These are phyloP conservation scores for Buddleja alternifolia DNA, from an alignment of 257 asterid genomes.

Conservation along the genomic window DNA sequence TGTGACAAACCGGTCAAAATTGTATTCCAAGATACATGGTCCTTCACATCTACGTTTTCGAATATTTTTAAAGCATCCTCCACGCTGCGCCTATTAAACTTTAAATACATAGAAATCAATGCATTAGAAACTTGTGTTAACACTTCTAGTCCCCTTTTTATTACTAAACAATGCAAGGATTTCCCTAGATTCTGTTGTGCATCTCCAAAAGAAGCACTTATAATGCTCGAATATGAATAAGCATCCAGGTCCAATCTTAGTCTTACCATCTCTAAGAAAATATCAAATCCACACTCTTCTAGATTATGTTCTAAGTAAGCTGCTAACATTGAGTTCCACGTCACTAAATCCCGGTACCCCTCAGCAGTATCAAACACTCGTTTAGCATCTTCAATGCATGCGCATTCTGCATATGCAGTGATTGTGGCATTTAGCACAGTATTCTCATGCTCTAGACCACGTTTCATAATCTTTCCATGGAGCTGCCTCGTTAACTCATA, in stretches of 20 bases:
- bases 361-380: conserved; percentile 54
- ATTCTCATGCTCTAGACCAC: conserved; percentile 58
- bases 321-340: conserved; percentile 87
- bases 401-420: conserved; percentile 69
- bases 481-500: conserved; percentile 58
- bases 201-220: conserved; percentile 58
- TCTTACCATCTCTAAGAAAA: conserved; percentile 68
- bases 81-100: conserved; percentile 44
- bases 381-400: conserved; percentile 52
- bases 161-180: conserved; percentile 69
- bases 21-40: conserved; percentile 78
- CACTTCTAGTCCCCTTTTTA: conserved; percentile 72
- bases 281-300: conserved; percentile 47
- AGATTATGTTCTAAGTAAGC: conserved; percentile 59
- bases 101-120: conserved; percentile 70
- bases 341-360: conserved; percentile 62
- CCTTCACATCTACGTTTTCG: conserved; percentile 47
- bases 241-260: conserved; percentile 57
- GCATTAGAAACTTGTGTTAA: conserved; percentile 62
- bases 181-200: conserved; percentile 45
- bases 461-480: conserved; percentile 67
- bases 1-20: conserved; percentile 81
- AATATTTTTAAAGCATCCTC: conserved; percentile 63
- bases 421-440: conserved; percentile 76
- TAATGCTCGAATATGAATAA: conserved; percentile 66